A percentile compares a stretch with the other conserved stretches of the same genome.
Conservation (phyloP, 2,329 filamentous ascomycete species). For the Decorospora gaudefroyi region DNA sequence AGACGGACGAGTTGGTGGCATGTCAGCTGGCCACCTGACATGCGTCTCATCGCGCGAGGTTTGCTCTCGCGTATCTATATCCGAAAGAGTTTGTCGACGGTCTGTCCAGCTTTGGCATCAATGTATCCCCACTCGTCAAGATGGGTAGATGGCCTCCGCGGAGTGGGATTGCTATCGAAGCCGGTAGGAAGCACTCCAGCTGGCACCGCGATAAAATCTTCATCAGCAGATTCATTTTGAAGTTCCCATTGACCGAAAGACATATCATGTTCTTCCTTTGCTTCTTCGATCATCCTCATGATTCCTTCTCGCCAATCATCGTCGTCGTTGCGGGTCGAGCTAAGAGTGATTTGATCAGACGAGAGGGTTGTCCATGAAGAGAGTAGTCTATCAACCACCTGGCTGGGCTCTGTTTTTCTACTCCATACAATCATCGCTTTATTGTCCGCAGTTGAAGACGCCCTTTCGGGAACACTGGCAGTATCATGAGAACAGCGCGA, state of each 20-base stretch:
- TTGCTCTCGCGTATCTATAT: no score
- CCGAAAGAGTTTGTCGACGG: no score
- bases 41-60: no score
- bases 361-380: constrained; percentile 21
- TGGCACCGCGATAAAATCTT: no score
- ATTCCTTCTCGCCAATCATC: constrained; percentile 4
- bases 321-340: constrained; percentile 5
- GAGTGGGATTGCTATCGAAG: no score
- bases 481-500: background rate
- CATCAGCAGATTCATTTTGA: constrained; percentile 2
- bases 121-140: no score
- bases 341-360: constrained; percentile 13
- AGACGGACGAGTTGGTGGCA: no score
- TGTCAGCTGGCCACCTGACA: no score
- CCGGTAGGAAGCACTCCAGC: no score
- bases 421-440: constrained; percentile 9
- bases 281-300: background rate
- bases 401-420: constrained; percentile 14
- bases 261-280: background rate
- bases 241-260: constrained; percentile 6
- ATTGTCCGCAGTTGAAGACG: background rate
- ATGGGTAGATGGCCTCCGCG: no score
- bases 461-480: background rate
- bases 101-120: no score
- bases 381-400: constrained; percentile 25